Conservation (phyloP, 2,329 filamentous ascomycete genomes). For the Myriosclerotinia scirpicola region DNA sequence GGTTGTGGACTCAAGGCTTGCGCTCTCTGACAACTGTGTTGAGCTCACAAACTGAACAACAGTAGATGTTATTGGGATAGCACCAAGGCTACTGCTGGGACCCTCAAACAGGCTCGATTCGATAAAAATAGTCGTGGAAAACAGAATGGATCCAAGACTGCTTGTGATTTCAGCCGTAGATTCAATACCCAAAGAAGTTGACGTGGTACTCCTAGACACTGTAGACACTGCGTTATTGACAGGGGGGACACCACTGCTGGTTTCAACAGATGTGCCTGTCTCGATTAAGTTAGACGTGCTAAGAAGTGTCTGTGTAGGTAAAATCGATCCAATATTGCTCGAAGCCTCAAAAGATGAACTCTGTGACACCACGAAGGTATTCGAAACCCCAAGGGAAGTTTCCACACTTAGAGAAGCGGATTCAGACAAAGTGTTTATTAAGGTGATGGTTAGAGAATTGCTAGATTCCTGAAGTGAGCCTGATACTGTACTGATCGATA, state of each 20-base stretch:
- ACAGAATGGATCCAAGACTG: not conserved
- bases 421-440: not conserved
- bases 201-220: not conserved
- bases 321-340: not conserved
- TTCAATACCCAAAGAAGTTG: not conserved
- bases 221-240: not conserved
- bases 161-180: not conserved
- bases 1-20: not conserved
- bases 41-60: not conserved
- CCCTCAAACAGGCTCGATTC: not conserved
- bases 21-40: not conserved
- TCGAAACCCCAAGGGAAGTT: not conserved
- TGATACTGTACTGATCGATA: not conserved
- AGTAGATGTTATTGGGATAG: not conserved
- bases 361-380: not conserved
- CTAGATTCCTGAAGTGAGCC: not conserved
- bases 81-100: not conserved
- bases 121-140: constrained; percentile 1
- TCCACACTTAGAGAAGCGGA: not conserved
- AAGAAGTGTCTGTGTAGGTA: not conserved
- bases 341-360: not conserved
- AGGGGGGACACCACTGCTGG: not conserved
- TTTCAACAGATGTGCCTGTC: not conserved
- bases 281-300: not conserved
- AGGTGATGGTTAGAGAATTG: not conserved